Percentiles rank a stretch among this genome's conserved stretches.
Conservation (phyloP, 768 basidiomycete genomes). For the Amanita thiersii region DNA sequence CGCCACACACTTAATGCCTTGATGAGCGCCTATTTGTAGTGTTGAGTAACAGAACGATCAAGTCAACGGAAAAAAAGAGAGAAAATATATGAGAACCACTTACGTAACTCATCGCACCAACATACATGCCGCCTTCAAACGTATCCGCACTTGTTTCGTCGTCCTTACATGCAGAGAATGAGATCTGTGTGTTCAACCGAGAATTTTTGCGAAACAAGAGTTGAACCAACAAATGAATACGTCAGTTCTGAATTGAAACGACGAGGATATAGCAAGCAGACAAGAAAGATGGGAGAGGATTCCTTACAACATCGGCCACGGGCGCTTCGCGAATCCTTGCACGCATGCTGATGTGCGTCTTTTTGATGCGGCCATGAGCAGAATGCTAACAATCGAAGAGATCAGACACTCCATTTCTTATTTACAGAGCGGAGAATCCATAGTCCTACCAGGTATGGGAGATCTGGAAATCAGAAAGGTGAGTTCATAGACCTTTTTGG, state of each 20-base stretch:
- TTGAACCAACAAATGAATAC: background rate
- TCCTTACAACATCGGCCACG: slow-evolving; percentile 59
- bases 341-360: slow-evolving; percentile 27
- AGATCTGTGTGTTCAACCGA: slow-evolving; percentile 35
- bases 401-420: background rate
- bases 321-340: slow-evolving; percentile 38
- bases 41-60: too few species aligned
- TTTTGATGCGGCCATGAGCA: slow-evolving; percentile 47
- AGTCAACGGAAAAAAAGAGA: background rate
- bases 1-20: slow-evolving; percentile 32
- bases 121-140: slow-evolving; percentile 50
- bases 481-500: too few species aligned
- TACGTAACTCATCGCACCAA: slow-evolving; percentile 78
- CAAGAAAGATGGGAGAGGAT: background rate
- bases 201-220: background rate
- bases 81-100: slow-evolving; percentile 17
- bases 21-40: slow-evolving; percentile 47
- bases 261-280: too few species aligned
- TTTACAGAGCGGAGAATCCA: slow-evolving; percentile 16
- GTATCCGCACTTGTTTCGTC: slow-evolving; percentile 70
- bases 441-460: slow-evolving; percentile 45
- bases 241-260: background rate
- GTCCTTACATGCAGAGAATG: slow-evolving; percentile 66
- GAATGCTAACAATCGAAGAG: slow-evolving; percentile 37
- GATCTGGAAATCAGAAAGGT: too few species aligned